Evolutionary conservation across 2,329 filamentous ascomycete species (phyloP).

Genomic region (Cladosporium halotolerans): DNA sequence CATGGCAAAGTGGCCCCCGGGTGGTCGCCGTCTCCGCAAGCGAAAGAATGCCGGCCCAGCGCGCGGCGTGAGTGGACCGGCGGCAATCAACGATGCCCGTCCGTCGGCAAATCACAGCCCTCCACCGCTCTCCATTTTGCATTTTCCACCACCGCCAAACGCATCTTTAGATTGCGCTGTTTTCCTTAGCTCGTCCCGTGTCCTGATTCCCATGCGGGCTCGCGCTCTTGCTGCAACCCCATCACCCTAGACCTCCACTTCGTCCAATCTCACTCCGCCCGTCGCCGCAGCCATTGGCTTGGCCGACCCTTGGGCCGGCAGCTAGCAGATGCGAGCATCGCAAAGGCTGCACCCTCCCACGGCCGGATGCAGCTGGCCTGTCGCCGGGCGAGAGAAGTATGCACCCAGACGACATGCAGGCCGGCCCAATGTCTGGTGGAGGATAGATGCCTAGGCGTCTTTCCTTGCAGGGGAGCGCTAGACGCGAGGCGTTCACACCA

Average conservation of each 20-base stretch:
- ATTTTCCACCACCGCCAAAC: slow-evolving; percentile 1
- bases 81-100: slow-evolving; percentile 7
- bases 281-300: slow-evolving; percentile 2
- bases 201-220: slow-evolving; percentile 11
- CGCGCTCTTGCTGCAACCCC: slow-evolving; percentile 8
- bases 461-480: too few relatives aligned
- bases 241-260: slow-evolving; percentile 7
- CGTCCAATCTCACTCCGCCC: background rate
- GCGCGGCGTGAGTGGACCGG: slow-evolving; percentile 12
- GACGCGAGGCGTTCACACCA: too few relatives aligned
- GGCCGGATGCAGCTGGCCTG: slow-evolving; percentile 8
- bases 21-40: slow-evolving; percentile 1
- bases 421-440: slow-evolving; percentile 5
- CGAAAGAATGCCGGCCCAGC: slow-evolving; percentile 3
- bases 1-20: background rate
- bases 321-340: slow-evolving; percentile 10
- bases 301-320: background rate
- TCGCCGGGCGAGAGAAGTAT: background rate
- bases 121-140: slow-evolving; percentile 7
- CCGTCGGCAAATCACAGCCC: slow-evolving; percentile 3
- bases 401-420: slow-evolving; percentile 3
- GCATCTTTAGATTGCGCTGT: slow-evolving; percentile 9
- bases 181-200: slow-evolving; percentile 12
- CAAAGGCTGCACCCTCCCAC: slow-evolving; percentile 1
- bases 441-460: too few relatives aligned